Evolutionary conservation across 495 filamentous ascomycete species (phyloP), one percentile per base, ranked within the genome.

Genomic region (Penicillium atrosanguineum): DNA sequence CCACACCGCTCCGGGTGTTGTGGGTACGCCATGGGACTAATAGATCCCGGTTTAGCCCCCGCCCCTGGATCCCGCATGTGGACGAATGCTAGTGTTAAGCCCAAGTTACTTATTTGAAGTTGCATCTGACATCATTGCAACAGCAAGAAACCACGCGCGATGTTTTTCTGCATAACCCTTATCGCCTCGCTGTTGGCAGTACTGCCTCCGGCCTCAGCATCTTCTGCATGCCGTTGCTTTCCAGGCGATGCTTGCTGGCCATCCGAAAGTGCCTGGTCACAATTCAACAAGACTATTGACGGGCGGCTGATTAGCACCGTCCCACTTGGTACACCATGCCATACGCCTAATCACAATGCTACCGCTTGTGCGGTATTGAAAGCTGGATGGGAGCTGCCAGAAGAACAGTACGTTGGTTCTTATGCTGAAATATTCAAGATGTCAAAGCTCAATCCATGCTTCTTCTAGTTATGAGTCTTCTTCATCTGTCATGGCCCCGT

Each of bases 221-320:
- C 55, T 0, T n/a, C 46, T 2, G 37, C 56, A 5, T 55, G 52
- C 41, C 52, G 52, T 16, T 55, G 52, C 40, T 44, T 51, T n/a
- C 55, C 55, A 7, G 50, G 45, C 15, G 75, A 79, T 44, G 38
- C 52, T 25, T 69, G 68, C 55, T 79, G 76, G 76, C 76, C 77
- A 4, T 63, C 69, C 4, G 36, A 48, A 20, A 28, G 39, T 12
- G 57, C 60, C 36, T 79, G 75, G 75, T 25, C 46, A 11, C 37
- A 48, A 1, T 59, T 79, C 34, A 78, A 78, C 48, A 25, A 43
- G 20, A 61, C 72, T 0, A 44, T 78, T 15, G 49, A 54, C n/a
- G 76, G 76, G 4, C 56, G 57, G 18, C 60, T 79, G 18, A 50
- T 78, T 16, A 57, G 68, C 18, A 76, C 67, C 11, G 46, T 69